Evolutionary conservation across 306 rosid species (phyloP).

Genomic region (Dryas alaskensis): DNA sequence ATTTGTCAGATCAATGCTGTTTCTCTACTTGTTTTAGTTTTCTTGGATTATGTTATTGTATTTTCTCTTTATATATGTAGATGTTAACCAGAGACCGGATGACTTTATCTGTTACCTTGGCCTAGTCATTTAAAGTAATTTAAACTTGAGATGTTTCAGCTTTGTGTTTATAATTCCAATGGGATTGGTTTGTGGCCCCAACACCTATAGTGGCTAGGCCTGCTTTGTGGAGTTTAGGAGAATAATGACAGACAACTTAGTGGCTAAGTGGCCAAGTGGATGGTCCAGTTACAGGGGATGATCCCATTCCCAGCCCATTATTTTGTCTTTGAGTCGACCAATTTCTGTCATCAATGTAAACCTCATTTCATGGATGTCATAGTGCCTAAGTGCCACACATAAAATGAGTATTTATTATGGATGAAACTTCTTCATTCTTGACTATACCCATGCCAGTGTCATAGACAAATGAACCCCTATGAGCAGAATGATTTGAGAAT

Average conservation of each 20-base stretch:
- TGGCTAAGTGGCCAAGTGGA: not conserved
- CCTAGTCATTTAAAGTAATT: constrained; percentile 22
- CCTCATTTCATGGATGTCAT: not conserved
- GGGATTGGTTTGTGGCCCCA: not conserved
- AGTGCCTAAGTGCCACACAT: too few relatives aligned
- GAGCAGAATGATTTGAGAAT: not conserved
- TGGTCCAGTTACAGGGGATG: not conserved
- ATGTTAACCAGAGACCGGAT: constrained; percentile 9
- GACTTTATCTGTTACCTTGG: constrained; percentile 9
- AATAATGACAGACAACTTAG: not conserved
- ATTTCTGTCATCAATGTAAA: too few relatives aligned
- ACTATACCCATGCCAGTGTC: too few relatives aligned
- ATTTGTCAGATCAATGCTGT: constrained; percentile 1
- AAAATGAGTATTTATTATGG: too few relatives aligned
- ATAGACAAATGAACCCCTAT: too few relatives aligned
- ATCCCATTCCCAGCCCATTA: not conserved
- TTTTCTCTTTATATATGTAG: constrained; percentile 22
- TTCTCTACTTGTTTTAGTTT: constrained; percentile 9
- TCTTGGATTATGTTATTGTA: constrained; percentile 19
- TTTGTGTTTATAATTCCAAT: not conserved
- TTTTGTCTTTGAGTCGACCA: not conserved
- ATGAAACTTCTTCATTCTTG: too few relatives aligned
- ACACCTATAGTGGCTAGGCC: not conserved
- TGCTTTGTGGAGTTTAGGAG: not conserved
- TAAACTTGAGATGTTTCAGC: not conserved